These are phyloP conservation scores for Hygrophila difformis DNA, from an alignment of 257 asterid genomes.

Conservation along the genomic window DNA sequence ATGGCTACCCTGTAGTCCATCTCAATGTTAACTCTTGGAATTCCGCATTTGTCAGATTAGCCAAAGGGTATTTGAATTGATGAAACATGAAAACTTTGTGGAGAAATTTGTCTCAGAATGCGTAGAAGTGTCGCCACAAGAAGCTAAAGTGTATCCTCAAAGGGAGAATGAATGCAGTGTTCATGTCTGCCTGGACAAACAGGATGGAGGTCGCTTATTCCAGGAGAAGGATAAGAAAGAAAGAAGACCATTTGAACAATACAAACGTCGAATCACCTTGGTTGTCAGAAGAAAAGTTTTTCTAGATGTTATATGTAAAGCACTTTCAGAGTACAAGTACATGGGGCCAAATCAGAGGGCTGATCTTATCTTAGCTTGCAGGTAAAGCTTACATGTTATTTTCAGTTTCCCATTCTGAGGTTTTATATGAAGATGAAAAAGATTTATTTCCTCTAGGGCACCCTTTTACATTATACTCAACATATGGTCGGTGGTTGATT, in stretches of 20 bases:
- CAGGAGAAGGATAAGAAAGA: constrained; percentile 30
- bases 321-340: constrained; percentile 90
- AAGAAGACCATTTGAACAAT: constrained; percentile 68
- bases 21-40: constrained; percentile 11
- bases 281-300: constrained; percentile 60
- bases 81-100: constrained; percentile 39
- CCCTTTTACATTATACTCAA: no score
- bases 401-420: no score
- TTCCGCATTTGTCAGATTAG: constrained; percentile 50
- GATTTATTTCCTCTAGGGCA: no score
- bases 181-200: constrained; percentile 28
- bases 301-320: constrained; percentile 75
- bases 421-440: no score
- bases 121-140: constrained; percentile 22
- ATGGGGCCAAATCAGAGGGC: constrained; percentile 96
- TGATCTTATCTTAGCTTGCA: constrained; percentile 85
- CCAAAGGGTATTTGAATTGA: constrained; percentile 68
- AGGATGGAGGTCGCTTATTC: constrained; percentile 17
- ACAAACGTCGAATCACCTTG: constrained; percentile 81
- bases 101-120: constrained; percentile 42
- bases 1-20: neutral
- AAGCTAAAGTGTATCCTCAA: constrained; percentile 33
- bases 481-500: no score
- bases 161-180: constrained; percentile 28
- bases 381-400: constrained; percentile 34